phyloP scores from a whole-genome alignment of 176 grass and related monocot genomes.

The Puya raimondii region DNA sequence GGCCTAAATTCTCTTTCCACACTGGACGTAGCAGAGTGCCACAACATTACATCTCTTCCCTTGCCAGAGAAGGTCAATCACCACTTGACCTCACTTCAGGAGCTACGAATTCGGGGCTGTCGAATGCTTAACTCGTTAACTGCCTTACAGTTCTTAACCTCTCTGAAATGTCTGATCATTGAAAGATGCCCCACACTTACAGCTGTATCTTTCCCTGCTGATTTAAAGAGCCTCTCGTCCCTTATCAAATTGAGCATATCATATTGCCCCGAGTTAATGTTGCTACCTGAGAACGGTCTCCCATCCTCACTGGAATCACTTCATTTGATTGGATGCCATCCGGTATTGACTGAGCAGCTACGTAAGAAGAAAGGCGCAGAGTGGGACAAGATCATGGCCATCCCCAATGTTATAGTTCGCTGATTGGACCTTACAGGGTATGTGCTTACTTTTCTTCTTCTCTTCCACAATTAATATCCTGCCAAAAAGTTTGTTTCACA shows the following conservation, averaged over 20 bases:
- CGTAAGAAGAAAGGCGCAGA: slow-evolving; percentile 20
- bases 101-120: slow-evolving; percentile 39
- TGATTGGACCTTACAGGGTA: background rate
- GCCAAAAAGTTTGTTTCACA: too few species aligned
- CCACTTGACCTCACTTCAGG: slow-evolving; percentile 25
- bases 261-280: slow-evolving; percentile 31
- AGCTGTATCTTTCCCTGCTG: slow-evolving; percentile 31
- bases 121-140: slow-evolving; percentile 23
- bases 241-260: slow-evolving; percentile 44
- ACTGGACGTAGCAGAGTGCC: slow-evolving; percentile 33
- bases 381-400: slow-evolving; percentile 22
- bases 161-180: slow-evolving; percentile 27
- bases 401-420: slow-evolving; percentile 11
- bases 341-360: slow-evolving; percentile 18
- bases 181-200: slow-evolving; percentile 39
- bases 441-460: background rate
- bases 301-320: slow-evolving; percentile 41
- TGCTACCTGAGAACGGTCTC: slow-evolving; percentile 25
- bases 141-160: slow-evolving; percentile 19
- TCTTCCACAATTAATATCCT: too few species aligned
- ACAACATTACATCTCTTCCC: slow-evolving; percentile 34
- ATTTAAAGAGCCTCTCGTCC: slow-evolving; percentile 24
- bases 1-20: slow-evolving; percentile 8
- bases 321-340: slow-evolving; percentile 34
- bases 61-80: slow-evolving; percentile 10